phyloP scores from a whole-genome alignment of 345 rosid species.

The Gossypium turneri region DNA sequence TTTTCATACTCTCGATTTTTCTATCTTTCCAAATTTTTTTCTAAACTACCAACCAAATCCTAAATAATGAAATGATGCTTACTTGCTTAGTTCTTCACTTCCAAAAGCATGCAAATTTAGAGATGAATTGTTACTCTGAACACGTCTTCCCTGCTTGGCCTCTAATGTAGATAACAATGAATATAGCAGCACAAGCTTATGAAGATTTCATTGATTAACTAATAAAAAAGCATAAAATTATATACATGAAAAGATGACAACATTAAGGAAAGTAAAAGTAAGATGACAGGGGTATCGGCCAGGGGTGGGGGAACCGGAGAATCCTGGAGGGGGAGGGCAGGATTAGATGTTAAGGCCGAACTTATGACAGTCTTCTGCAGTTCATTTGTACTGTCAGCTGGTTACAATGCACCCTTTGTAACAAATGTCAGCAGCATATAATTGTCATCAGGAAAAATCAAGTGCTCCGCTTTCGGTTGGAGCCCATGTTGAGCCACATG shows the following conservation, averaged over 20 bases:
- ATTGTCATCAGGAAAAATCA: constrained; percentile 1
- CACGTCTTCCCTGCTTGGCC: not conserved
- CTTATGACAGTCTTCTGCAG: not conserved
- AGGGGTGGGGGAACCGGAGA: not conserved
- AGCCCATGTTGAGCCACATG: not conserved
- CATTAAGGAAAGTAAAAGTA: not conserved
- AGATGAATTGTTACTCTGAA: not conserved
- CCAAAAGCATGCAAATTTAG: not conserved
- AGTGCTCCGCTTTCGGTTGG: not conserved
- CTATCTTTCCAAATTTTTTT: too few species aligned
- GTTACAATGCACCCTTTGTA: not conserved
- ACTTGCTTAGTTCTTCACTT: constrained; percentile 8
- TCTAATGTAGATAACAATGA: not conserved
- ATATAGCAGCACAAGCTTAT: not conserved
- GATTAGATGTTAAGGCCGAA: not conserved
- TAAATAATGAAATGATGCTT: not conserved
- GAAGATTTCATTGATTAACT: constrained; percentile 11
- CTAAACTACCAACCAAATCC: too few species aligned
- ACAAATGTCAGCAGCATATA: not conserved
- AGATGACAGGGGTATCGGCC: not conserved
- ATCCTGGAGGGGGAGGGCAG: not conserved
- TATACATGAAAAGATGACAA: constrained; percentile 9
- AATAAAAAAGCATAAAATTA: constrained; percentile 9
- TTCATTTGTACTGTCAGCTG: constrained; percentile 2
- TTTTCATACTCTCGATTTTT: too few species aligned